Percentiles rank a stretch among this genome's conserved stretches.
Evolutionary conservation across 2,329 filamentous ascomycete genomes (phyloP).

Genomic region (Fusarium guadeloupense): DNA sequence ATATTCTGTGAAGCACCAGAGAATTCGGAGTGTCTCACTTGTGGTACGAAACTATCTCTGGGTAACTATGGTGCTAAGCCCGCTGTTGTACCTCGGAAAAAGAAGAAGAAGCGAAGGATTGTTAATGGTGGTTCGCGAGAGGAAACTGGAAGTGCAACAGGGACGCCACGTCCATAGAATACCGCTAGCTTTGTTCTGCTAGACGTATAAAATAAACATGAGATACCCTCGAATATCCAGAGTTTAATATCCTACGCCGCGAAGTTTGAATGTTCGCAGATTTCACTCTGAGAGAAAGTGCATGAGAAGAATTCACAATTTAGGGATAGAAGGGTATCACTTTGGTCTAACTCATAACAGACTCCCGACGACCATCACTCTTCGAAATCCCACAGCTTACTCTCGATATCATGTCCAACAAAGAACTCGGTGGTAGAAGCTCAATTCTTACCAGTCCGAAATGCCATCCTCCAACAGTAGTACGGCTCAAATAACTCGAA

Average conservation of each 20-base stretch:
- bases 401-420: neutral
- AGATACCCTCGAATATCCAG: constrained; percentile 25
- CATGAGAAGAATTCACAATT: constrained; percentile 1
- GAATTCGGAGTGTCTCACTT: constrained; percentile 80
- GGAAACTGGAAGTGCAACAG: constrained; percentile 67
- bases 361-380: neutral
- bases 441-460: neutral
- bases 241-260: neutral
- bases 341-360: constrained; percentile 29
- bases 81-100: constrained; percentile 75
- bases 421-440: neutral
- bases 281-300: no score
- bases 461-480: neutral
- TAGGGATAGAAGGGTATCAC: constrained; percentile 43
- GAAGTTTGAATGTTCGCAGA: no score
- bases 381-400: neutral
- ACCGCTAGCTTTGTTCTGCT: neutral
- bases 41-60: constrained; percentile 80
- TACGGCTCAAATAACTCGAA: constrained; percentile 45
- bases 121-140: constrained; percentile 62
- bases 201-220: constrained; percentile 44
- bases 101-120: constrained; percentile 79
- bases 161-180: constrained; percentile 61
- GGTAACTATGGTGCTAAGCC: constrained; percentile 80
- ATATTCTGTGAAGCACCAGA: constrained; percentile 80